Percentiles rank a stretch among this genome's conserved stretches.
Conservation (phyloP, 495 filamentous ascomycete species). For the Hypoxylon perforatum region DNA sequence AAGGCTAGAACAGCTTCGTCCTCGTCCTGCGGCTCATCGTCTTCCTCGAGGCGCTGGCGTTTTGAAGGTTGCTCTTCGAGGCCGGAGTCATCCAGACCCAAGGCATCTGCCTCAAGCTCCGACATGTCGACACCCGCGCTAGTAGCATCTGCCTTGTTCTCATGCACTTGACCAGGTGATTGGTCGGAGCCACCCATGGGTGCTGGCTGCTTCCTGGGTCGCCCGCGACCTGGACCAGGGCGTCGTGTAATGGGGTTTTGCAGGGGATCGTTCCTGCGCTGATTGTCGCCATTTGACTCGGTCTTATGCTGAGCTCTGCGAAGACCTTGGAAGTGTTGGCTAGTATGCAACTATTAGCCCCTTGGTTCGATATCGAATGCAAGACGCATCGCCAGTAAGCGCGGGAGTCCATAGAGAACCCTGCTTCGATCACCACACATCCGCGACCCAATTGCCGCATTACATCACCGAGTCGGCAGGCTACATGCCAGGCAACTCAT, state of each 20-base stretch:
- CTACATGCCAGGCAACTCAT: not conserved
- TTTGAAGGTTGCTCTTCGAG: conserved; percentile 50
- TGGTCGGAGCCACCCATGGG: conserved; percentile 16
- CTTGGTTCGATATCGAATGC: not conserved
- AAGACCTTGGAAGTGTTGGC: conserved; percentile 64
- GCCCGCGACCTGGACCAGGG: conserved; percentile 60
- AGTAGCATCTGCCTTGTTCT: conserved; percentile 24
- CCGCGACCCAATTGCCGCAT: not conserved
- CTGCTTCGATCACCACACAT: conserved; percentile 4
- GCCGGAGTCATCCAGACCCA: conserved; percentile 35
- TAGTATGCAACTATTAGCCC: conserved; percentile 41
- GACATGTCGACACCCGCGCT: conserved; percentile 18
- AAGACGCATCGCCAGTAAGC: not conserved
- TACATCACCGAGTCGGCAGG: not conserved
- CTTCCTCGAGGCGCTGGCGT: conserved; percentile 51
- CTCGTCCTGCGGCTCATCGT: conserved; percentile 42
- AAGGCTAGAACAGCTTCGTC: conserved; percentile 57
- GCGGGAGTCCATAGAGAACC: conserved; percentile 3
- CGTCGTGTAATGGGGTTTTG: conserved; percentile 61
- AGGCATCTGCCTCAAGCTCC: conserved; percentile 29
- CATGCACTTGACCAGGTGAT: conserved; percentile 11
- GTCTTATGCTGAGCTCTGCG: conserved; percentile 58
- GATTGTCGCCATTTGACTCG: conserved; percentile 45
- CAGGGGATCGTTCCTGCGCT: conserved; percentile 54
- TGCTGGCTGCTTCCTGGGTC: conserved; percentile 52